A percentile compares a stretch with the other conserved stretches of the same genome.
Conservation (phyloP, 148 eudicot genomes). For the Spergularia bocconei region DNA sequence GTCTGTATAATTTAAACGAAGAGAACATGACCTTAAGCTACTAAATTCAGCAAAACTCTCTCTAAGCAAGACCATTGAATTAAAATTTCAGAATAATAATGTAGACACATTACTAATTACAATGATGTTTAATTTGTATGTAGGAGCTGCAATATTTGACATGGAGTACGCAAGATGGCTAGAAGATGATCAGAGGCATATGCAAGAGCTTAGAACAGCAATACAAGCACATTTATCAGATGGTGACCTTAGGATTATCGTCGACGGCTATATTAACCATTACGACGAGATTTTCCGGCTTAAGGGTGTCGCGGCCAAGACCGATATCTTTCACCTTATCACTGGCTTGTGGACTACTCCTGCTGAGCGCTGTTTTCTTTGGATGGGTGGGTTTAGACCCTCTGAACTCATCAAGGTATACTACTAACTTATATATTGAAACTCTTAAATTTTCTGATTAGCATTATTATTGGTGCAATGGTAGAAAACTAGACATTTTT, state of each 20-base stretch:
- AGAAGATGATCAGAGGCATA: conserved; percentile 87
- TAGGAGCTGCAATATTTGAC: conserved; percentile 92
- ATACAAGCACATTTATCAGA: conserved; percentile 84
- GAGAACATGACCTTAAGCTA: neutral
- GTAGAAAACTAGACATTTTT: too few species aligned
- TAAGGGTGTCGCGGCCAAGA: conserved; percentile 70
- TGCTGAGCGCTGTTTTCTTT: conserved; percentile 95
- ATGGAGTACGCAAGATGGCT: conserved; percentile 97
- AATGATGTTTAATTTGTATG: conserved; percentile 15
- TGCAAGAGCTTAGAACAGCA: conserved; percentile 75
- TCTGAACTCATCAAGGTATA: conserved; percentile 93
- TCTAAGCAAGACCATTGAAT: too few species aligned
- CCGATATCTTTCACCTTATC: conserved; percentile 85
- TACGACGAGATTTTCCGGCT: conserved; percentile 79
- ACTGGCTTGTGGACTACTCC: conserved; percentile 95
- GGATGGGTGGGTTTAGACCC: conserved; percentile 99
- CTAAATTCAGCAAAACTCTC: too few species aligned
- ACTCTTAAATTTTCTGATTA: too few species aligned
- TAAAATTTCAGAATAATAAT: neutral
- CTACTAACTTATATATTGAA: too few species aligned
- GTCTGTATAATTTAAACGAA: too few species aligned
- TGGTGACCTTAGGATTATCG: conserved; percentile 59
- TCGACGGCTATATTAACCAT: conserved; percentile 78
- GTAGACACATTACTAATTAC: neutral
- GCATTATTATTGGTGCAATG: too few species aligned